phyloP scores from a whole-genome alignment of 108 stramenopile species.

The Nitzschia sp. region DNA sequence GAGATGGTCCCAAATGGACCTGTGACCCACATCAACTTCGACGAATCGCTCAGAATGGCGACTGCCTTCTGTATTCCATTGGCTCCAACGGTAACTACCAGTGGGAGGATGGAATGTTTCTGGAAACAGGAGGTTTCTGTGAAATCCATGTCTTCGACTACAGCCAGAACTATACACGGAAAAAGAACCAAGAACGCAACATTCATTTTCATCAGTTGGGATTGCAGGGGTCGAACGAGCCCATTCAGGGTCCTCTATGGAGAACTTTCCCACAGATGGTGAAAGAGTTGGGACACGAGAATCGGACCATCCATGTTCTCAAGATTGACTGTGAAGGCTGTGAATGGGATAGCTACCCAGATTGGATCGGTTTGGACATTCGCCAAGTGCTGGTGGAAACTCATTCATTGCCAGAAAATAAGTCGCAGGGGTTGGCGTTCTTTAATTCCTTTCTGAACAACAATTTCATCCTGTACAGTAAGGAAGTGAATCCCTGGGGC shows the following conservation, averaged over 20 bases:
- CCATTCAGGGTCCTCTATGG: background rate
- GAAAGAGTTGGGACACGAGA: conserved; percentile 51
- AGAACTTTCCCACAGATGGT: conserved; percentile 39
- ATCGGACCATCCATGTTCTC: conserved; percentile 56
- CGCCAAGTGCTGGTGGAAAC: conserved; percentile 59
- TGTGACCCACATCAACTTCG: conserved; percentile 59
- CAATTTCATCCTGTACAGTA: conserved; percentile 34
- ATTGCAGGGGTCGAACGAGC: conserved; percentile 30
- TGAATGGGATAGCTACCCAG: conserved; percentile 50
- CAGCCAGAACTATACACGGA: conserved; percentile 17
- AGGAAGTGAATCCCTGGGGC: conserved; percentile 43
- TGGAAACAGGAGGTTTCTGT: conserved; percentile 39
- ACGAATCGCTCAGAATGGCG: conserved; percentile 11
- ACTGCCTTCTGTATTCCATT: conserved; percentile 59
- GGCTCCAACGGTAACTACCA: conserved; percentile 53
- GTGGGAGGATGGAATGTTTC: conserved; percentile 43
- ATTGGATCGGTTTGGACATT: conserved; percentile 39
- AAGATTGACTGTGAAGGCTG: conserved; percentile 75
- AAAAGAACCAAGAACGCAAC: conserved; percentile 27
- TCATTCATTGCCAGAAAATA: conserved; percentile 27
- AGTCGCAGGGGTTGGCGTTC: conserved; percentile 21
- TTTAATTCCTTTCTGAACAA: conserved; percentile 37
- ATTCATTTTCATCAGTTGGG: conserved; percentile 65
- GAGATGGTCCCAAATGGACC: conserved; percentile 70
- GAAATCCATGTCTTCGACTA: conserved; percentile 65